phyloP scores from a whole-genome alignment of 345 rosid species.

The Syzygium oleosum region DNA sequence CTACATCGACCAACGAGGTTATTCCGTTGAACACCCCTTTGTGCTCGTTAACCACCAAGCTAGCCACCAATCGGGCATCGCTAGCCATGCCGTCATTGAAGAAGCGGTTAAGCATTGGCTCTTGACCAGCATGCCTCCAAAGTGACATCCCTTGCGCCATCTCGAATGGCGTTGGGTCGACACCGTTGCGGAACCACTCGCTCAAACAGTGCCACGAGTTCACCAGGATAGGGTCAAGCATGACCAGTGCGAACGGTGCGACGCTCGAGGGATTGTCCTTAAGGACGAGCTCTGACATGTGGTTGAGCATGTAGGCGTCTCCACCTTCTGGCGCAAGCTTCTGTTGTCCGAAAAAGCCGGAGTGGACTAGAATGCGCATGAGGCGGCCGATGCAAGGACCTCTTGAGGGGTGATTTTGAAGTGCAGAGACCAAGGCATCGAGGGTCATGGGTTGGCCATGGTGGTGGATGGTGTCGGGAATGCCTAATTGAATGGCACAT shows the following conservation, averaged over 20 bases:
- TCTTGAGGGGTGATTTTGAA: slow-evolving; percentile 8
- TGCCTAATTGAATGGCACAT: slow-evolving; percentile 27
- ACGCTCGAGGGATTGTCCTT: not conserved
- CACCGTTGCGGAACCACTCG: slow-evolving; percentile 10
- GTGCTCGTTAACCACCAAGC: not conserved
- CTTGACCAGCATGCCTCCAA: not conserved
- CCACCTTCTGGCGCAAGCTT: not conserved
- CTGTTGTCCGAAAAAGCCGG: slow-evolving; percentile 14
- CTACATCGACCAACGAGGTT: slow-evolving; percentile 24
- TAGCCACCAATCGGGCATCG: slow-evolving; percentile 7
- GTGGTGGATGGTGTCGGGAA: slow-evolving; percentile 26
- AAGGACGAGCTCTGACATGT: slow-evolving; percentile 10
- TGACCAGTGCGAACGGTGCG: not conserved
- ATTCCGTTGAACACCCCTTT: slow-evolving; percentile 13
- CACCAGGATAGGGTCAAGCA: slow-evolving; percentile 5
- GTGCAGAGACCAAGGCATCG: slow-evolving; percentile 3
- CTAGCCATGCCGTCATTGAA: slow-evolving; percentile 25
- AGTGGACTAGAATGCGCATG: slow-evolving; percentile 25
- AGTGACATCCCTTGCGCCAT: not conserved
- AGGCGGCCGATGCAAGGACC: slow-evolving; percentile 7
- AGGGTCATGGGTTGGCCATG: slow-evolving; percentile 26
- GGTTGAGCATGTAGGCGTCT: slow-evolving; percentile 15
- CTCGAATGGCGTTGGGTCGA: not conserved
- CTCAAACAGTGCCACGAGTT: slow-evolving; percentile 10
- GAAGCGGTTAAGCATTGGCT: not conserved